These are phyloP conservation scores for Colletotrichum filicis DNA, from an alignment of 2,329 filamentous ascomycete species.

Conservation along the genomic window DNA sequence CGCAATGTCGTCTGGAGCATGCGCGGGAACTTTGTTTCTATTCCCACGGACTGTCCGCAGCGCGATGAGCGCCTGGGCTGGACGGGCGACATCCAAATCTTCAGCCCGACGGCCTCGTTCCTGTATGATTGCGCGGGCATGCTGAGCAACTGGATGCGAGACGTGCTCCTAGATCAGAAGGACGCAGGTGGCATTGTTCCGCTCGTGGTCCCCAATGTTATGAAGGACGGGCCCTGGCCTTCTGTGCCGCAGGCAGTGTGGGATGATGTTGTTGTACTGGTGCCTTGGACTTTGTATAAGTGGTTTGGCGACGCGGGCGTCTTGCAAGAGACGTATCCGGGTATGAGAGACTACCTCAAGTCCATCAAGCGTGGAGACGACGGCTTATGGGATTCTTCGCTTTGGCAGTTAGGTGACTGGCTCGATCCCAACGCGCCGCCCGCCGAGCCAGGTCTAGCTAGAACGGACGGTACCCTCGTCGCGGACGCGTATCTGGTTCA, in stretches of 20 bases:
- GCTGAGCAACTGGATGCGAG: constrained; percentile 59
- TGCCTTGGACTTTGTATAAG: constrained; percentile 53
- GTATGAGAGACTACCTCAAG: constrained; percentile 52
- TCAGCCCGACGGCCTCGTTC: constrained; percentile 61
- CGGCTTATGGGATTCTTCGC: constrained; percentile 51
- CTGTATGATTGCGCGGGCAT: constrained; percentile 64
- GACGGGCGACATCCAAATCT: constrained; percentile 63
- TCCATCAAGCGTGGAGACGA: constrained; percentile 44
- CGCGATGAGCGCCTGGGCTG: constrained; percentile 65
- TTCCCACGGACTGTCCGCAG: constrained; percentile 69
- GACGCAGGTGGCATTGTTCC: constrained; percentile 49
- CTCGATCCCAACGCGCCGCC: constrained; percentile 58
- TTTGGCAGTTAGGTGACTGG: constrained; percentile 58
- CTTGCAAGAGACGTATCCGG: constrained; percentile 49
- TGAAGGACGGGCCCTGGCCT: constrained; percentile 37
- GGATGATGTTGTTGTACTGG: constrained; percentile 53
- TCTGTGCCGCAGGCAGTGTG: constrained; percentile 50
- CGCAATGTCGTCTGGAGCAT: constrained; percentile 66
- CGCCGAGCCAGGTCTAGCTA: constrained; percentile 50
- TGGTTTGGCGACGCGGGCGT: constrained; percentile 49
- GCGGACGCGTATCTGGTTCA: constrained; percentile 60
- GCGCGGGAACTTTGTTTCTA: constrained; percentile 66
- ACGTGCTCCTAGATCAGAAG: constrained; percentile 48
- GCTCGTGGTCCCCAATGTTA: constrained; percentile 43
- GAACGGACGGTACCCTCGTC: constrained; percentile 53